These are phyloP conservation scores for Fusarium falciforme DNA, from an alignment of 2,329 filamentous ascomycete species.

Conservation along the genomic window DNA sequence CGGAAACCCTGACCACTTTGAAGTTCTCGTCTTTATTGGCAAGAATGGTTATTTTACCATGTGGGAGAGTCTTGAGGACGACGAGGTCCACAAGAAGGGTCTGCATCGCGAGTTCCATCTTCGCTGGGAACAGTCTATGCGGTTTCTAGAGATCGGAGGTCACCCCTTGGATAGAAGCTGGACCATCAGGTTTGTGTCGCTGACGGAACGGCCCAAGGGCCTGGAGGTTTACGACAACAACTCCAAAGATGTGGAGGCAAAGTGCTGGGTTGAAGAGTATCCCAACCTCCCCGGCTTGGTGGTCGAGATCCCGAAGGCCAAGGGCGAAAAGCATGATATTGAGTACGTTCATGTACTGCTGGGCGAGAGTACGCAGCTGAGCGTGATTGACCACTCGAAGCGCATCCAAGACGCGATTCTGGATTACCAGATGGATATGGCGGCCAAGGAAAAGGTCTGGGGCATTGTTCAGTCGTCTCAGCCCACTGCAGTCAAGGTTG, in stretches of 20 bases:
- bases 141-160: neutral
- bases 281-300: constrained; percentile 27
- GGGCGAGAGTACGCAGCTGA: constrained; percentile 14
- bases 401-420: constrained; percentile 33
- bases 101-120: neutral
- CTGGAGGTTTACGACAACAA: constrained; percentile 5
- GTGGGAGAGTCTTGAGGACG: constrained; percentile 55
- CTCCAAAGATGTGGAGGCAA: neutral
- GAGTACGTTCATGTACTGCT: constrained; percentile 7
- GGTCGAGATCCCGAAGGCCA: constrained; percentile 9
- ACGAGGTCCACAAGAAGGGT: neutral
- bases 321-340: neutral
- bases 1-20: constrained; percentile 58
- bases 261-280: constrained; percentile 17
- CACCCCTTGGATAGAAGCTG: constrained; percentile 11
- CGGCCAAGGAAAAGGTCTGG: constrained; percentile 43
- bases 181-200: constrained; percentile 32
- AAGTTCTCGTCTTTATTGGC: constrained; percentile 61
- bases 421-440: constrained; percentile 45
- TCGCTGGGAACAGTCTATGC: neutral
- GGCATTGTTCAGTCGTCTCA: constrained; percentile 25
- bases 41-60: constrained; percentile 61
- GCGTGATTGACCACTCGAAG: constrained; percentile 22
- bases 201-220: neutral
- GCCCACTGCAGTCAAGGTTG: constrained; percentile 33